phyloP scores from a whole-genome alignment of 1,139 yeast genomes.

The Blastobotrys elegans region DNA sequence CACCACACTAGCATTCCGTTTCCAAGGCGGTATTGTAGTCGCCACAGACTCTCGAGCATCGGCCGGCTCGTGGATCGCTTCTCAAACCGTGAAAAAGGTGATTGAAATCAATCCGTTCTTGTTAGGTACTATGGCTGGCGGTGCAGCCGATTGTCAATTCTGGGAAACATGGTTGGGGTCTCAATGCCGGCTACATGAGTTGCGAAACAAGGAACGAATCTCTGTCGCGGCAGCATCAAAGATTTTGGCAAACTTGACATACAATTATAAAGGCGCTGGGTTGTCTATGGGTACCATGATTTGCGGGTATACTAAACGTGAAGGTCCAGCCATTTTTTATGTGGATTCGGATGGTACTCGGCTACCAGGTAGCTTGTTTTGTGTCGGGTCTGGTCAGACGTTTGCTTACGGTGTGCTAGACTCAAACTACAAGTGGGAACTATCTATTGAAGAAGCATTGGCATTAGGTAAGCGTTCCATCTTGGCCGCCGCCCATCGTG shows the following conservation, averaged over 20 bases:
- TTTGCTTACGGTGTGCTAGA: constrained; percentile 99
- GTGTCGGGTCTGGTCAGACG: constrained; percentile 99
- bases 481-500: constrained; percentile 97
- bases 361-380: constrained; percentile 87
- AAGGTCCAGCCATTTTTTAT: constrained; percentile 81
- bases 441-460: constrained; percentile 87
- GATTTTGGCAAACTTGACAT: constrained; percentile 84
- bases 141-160: constrained; percentile 99
- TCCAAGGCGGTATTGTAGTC: constrained; percentile 91
- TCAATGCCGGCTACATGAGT: constrained; percentile 92
- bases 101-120: constrained; percentile 93
- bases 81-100: constrained; percentile 96
- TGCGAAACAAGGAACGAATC: constrained; percentile 89
- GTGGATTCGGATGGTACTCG: constrained; percentile 98
- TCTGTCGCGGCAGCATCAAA: constrained; percentile 97
- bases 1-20: constrained; percentile 93
- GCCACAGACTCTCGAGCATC: constrained; percentile 98
- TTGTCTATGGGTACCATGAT: constrained; percentile 98
- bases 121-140: constrained; percentile 99
- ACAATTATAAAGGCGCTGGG: constrained; percentile 97
- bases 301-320: constrained; percentile 93
- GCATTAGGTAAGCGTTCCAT: constrained; percentile 93
- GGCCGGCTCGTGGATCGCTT: constrained; percentile 98
- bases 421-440: constrained; percentile 84
- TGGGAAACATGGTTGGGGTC: constrained; percentile 99